Conservation (phyloP, 805 yeast species). For the Torulaspora gathmanii region DNA sequence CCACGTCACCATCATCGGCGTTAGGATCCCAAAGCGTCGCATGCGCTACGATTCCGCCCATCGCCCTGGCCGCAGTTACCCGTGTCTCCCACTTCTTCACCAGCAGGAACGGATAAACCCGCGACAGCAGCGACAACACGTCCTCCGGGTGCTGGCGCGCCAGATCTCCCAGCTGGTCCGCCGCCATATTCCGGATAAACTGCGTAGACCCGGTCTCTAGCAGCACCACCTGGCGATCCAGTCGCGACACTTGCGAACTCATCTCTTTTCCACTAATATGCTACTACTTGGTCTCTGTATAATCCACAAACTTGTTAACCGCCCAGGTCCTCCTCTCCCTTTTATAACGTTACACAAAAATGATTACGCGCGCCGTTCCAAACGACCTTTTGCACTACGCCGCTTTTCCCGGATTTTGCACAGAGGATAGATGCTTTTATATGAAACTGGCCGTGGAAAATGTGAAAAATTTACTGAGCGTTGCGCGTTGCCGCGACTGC, state of each 20-base stretch:
- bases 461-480: conserved; percentile 2
- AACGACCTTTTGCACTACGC: not conserved
- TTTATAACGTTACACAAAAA: not conserved
- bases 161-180: conserved; percentile 90
- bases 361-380: not conserved
- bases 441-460: conserved; percentile 12
- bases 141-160: conserved; percentile 96
- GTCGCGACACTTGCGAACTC: conserved; percentile 40
- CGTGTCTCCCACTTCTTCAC: conserved; percentile 94
- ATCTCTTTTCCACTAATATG: conserved; percentile 12
- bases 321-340: conserved; percentile 10
- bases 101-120: conserved; percentile 85
- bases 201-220: conserved; percentile 94
- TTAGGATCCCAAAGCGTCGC: conserved; percentile 85
- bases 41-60: conserved; percentile 85
- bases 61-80: conserved; percentile 87
- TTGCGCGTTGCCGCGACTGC: conserved; percentile 5
- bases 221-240: conserved; percentile 43
- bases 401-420: conserved; percentile 9
- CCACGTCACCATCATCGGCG: conserved; percentile 30
- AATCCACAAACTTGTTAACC: conserved; percentile 7
- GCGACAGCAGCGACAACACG: conserved; percentile 68
- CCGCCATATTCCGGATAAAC: conserved; percentile 91
- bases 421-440: conserved; percentile 17
- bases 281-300: not conserved